Conservation (phyloP, 352 stramenopile species). For the Phytophthora cajani region DNA sequence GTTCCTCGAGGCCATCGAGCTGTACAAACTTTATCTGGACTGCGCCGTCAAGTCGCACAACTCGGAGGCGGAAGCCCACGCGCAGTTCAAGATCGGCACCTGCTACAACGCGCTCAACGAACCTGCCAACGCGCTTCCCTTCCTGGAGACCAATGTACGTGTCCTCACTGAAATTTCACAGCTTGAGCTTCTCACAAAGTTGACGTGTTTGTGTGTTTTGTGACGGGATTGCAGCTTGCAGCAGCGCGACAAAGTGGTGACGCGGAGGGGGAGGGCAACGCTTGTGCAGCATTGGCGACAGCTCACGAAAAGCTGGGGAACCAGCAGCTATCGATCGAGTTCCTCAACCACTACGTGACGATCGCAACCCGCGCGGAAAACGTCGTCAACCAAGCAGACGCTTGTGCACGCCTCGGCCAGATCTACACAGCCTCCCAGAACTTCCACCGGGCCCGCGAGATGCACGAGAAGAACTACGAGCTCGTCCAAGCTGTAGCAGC, state of each 20-base stretch:
- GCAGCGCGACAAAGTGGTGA: conserved; percentile 62
- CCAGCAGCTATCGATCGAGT: conserved; percentile 86
- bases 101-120: conserved; percentile 78
- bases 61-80: conserved; percentile 56
- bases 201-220: conserved; percentile 3
- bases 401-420: conserved; percentile 84
- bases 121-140: conserved; percentile 73
- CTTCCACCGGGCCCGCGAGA: conserved; percentile 82
- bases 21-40: conserved; percentile 80
- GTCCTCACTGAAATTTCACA: conserved; percentile 4
- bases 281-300: conserved; percentile 88
- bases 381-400: conserved; percentile 85
- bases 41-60: conserved; percentile 73
- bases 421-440: conserved; percentile 87
- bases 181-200: not conserved
- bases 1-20: conserved; percentile 65
- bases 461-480: conserved; percentile 92
- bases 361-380: conserved; percentile 87
- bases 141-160: conserved; percentile 82
- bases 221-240: conserved; percentile 45
- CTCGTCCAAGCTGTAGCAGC: conserved; percentile 62
- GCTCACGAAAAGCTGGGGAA: conserved; percentile 86
- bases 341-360: conserved; percentile 85
- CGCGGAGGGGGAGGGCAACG: conserved; percentile 80
- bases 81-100: conserved; percentile 79